Conservation (phyloP, 2,329 filamentous ascomycete species). For the Pezicula rhizophila region DNA sequence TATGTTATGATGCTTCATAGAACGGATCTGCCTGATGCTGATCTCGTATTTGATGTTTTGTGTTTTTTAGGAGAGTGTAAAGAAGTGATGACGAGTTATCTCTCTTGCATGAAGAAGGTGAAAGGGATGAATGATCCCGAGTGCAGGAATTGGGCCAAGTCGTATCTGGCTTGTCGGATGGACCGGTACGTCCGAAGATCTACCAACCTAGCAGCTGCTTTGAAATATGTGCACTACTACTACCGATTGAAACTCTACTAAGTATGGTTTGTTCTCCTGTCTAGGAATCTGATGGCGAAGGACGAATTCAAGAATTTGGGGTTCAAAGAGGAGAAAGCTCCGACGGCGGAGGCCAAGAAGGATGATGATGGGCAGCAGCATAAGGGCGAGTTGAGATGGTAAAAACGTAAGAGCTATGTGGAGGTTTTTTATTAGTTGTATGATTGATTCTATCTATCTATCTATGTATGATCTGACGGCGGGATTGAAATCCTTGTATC, state of each 20-base stretch:
- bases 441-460: too few relatives aligned
- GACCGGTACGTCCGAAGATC: conserved; percentile 59
- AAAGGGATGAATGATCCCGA: conserved; percentile 80
- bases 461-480: background rate
- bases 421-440: too few relatives aligned
- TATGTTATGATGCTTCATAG: too few relatives aligned
- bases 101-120: conserved; percentile 79
- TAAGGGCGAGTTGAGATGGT: conserved; percentile 24
- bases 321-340: conserved; percentile 43
- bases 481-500: background rate
- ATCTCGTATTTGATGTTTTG: conserved; percentile 7
- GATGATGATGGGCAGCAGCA: conserved; percentile 15
- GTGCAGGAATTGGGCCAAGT: conserved; percentile 80
- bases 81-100: conserved; percentile 75
- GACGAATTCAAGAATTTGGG: conserved; percentile 95
- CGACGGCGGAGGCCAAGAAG: conserved; percentile 5
- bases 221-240: too few relatives aligned
- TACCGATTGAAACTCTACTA: background rate
- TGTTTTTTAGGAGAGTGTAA: conserved; percentile 76
- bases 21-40: background rate
- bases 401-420: background rate
- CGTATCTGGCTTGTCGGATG: conserved; percentile 89
- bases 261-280: background rate
- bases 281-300: conserved; percentile 87
- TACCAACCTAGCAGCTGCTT: too few relatives aligned